Evolutionary conservation across 2,329 filamentous ascomycete species (phyloP), one percentile per base, ranked within the genome.

Genomic region (Aspergillus sergii): DNA sequence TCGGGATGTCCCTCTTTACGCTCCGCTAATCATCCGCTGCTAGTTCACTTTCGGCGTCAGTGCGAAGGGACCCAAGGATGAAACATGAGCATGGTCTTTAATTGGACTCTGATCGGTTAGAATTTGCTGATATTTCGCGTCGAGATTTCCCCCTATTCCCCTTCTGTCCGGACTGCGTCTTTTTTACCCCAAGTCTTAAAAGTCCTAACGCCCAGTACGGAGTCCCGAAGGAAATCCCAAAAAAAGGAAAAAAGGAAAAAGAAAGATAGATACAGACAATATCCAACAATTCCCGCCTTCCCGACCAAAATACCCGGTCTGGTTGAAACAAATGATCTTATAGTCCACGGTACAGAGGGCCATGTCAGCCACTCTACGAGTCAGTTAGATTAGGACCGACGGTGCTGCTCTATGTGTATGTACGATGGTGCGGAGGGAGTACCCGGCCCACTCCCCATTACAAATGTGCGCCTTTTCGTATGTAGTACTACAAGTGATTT

Each of bases 11-110:
- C 59, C 45, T 32, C 19, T 26, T 57, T 23, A 41, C 59, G 48
- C 59, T 53, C 26, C 60, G 64, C 66, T 57, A 65, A 66, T 67
- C 65, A 66, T 50, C 67, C 67, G 67, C 61, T 46, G n/a, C 55
- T 63, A 65, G 67, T 59, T 45, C 46, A 16, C 53, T 23, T 53
- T 43, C 30, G 45, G 56, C 48, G 62, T 63, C 61, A 61, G 61
- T 67, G 65, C 51, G 53, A 51, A 46, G 36, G 50, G 39, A 54
- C 51, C 51, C 51, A 39, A 39, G 32, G 51, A 55, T 50, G 57
- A 59, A 48, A 59, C 36, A 41, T 57, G 46, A 41, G 43, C 50
- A 64, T 62, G 61, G 57, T 54, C 34, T 59, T 64, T 62, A 62
- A 58, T 60, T 57, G 61, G 61, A 56, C 53, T 28, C 54, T 60